Percentiles rank a stretch among this genome's conserved stretches.
These are phyloP conservation scores for Paramyrothecium sp. DNA, from an alignment of 2,329 filamentous ascomycete genomes.

Conservation along the genomic window DNA sequence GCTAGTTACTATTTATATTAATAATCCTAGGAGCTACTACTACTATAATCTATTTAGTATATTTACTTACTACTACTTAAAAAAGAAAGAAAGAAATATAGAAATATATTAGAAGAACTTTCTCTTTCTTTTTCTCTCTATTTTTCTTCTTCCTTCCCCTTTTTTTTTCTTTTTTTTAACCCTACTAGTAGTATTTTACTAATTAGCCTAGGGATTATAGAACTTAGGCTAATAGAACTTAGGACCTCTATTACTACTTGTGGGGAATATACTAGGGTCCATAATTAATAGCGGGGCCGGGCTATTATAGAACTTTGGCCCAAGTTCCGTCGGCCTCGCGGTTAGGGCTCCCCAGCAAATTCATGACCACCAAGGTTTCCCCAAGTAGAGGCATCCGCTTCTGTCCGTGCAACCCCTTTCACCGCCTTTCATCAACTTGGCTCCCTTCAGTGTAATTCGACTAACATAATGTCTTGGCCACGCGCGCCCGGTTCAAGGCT, in stretches of 20 bases:
- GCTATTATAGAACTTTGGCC: neutral
- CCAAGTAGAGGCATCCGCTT: too few relatives aligned
- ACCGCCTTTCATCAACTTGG: too few relatives aligned
- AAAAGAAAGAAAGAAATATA: neutral
- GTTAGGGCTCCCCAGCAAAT: too few relatives aligned
- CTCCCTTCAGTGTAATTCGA: too few relatives aligned
- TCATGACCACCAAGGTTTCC: too few relatives aligned
- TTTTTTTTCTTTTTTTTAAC: neutral
- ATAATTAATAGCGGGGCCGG: neutral
- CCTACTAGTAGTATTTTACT: neutral
- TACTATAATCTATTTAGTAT: neutral
- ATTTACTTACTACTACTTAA: slow-evolving; percentile 1
- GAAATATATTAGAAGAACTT: neutral
- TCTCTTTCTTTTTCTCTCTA: neutral
- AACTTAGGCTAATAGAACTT: neutral
- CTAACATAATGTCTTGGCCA: too few relatives aligned
- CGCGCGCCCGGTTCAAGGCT: too few relatives aligned
- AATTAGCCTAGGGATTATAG: neutral
- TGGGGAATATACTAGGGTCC: neutral
- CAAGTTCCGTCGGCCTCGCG: neutral
- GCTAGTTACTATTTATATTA: neutral
- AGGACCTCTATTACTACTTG: neutral
- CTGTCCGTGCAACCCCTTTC: too few relatives aligned
- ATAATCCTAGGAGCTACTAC: neutral
- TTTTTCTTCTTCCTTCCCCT: slow-evolving; percentile 2